Evolutionary conservation across 352 stramenopile genomes (phyloP), one percentile per base, ranked within the genome.

Genomic region (Phytopythium sindhum): DNA sequence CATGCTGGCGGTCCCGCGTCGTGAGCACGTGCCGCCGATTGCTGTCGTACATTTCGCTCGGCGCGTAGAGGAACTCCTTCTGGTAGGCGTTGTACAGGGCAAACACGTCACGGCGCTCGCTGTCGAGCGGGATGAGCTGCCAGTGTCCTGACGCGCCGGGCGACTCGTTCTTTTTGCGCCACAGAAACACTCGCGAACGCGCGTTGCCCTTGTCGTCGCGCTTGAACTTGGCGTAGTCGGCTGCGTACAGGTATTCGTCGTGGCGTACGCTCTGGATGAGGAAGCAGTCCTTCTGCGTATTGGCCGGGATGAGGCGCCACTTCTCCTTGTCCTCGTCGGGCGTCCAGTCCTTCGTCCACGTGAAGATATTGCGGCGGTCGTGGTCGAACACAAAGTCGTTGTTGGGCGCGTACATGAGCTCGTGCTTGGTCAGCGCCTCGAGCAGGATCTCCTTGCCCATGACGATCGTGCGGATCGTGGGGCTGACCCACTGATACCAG

Each of bases 31-130:
- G 68, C 0, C 83, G 77, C 42, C 83, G 69, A 9, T 89, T 72
- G 45, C 60, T 65, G 47, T 92, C 83, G 62, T 85, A 77, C 51
- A 81, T n/a, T 53, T 81, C 69, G 7, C 53, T 72, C 1, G 83
- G 77, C 41, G 81, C 71, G 60, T 89, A 89, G 45, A 92, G 67
- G 70, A 86, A 90, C 67, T 90, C 77, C 21, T 81, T 78, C 45
- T 89, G 79, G 65, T 92, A 88, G 28, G 79, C 74, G 61, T 92
- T 92, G 61, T 92, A 92, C 4, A 92, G 60, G 15, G 77, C 81
- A 70, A 89, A 92, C 26, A 86, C 70, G 59, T 92, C 81, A 41
- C 81, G 69, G 12, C 68, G 58, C 8, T 60, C 57, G 15, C 42
- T 50, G 59, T 79, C 75, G 51, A 88, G 60, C 1, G 73, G 60